Percentiles rank a stretch among this genome's conserved stretches.
Conservation (phyloP, 1,284 basidiomycete species). For the Cutaneotrichosporon sp. region DNA sequence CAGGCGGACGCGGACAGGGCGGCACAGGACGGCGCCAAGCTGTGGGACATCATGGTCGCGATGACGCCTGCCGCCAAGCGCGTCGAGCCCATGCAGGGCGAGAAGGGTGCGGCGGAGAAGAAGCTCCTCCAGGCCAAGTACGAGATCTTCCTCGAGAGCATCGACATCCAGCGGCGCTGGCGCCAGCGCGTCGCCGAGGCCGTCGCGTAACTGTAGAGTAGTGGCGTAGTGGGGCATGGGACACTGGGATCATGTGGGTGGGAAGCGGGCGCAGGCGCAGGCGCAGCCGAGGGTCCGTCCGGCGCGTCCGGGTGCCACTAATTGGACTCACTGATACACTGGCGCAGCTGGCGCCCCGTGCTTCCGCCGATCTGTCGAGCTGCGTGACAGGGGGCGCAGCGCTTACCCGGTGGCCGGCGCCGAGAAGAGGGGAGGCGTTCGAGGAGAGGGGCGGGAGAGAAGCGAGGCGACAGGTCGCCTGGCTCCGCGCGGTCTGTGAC, state of each 20-base stretch:
- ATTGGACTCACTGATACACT: not conserved
- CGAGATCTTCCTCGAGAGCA: conserved; percentile 84
- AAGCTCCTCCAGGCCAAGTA: conserved; percentile 87
- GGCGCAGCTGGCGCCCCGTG: too few species aligned
- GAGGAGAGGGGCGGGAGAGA: too few species aligned
- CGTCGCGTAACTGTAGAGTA: not conserved
- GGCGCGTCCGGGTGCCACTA: too few species aligned
- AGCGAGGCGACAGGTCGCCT: too few species aligned
- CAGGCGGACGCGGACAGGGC: conserved; percentile 55
- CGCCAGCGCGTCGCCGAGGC: conserved; percentile 41
- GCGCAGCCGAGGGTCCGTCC: too few species aligned
- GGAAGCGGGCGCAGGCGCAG: not conserved
- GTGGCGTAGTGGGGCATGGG: not conserved
- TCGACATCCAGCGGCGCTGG: conserved; percentile 76
- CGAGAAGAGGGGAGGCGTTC: too few species aligned
- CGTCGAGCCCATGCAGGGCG: conserved; percentile 60
- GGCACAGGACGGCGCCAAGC: conserved; percentile 63
- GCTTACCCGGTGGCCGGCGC: too few species aligned
- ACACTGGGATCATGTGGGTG: not conserved
- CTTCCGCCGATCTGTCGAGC: too few species aligned
- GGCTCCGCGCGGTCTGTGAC: too few species aligned
- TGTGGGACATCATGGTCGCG: conserved; percentile 95
- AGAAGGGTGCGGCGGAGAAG: conserved; percentile 59
- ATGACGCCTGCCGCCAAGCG: conserved; percentile 87
- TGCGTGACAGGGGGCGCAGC: too few species aligned